These are phyloP conservation scores for Podaxis sp. DNA, from an alignment of 768 basidiomycete species.

Conservation along the genomic window DNA sequence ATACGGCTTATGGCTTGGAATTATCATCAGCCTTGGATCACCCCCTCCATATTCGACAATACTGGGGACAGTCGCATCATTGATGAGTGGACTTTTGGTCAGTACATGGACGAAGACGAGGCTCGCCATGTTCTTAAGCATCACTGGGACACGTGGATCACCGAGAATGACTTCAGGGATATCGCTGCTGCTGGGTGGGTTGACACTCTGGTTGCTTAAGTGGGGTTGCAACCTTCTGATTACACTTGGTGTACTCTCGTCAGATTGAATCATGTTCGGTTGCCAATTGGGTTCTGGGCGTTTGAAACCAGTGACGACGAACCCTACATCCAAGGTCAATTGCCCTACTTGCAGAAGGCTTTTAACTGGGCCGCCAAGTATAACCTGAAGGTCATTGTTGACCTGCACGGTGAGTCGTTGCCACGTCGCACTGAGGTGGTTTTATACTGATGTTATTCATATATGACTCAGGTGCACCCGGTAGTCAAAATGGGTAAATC, in stretches of 20 bases:
- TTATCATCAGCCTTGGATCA: slow-evolving; percentile 60
- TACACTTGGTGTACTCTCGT: background rate
- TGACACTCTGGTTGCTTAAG: background rate
- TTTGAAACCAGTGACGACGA: slow-evolving; percentile 73
- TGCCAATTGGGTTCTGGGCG: slow-evolving; percentile 88
- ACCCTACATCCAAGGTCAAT: slow-evolving; percentile 73
- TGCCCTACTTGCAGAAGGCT: slow-evolving; percentile 61
- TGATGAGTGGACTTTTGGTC: slow-evolving; percentile 76
- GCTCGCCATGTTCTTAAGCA: slow-evolving; percentile 44
- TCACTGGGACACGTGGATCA: slow-evolving; percentile 83
- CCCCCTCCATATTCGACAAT: slow-evolving; percentile 65
- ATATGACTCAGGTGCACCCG: slow-evolving; percentile 52
- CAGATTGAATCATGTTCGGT: slow-evolving; percentile 75
- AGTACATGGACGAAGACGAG: slow-evolving; percentile 45
- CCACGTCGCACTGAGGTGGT: background rate
- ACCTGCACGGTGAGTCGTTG: slow-evolving; percentile 48
- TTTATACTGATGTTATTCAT: background rate
- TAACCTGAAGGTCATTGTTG: slow-evolving; percentile 76
- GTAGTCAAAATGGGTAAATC: slow-evolving; percentile 48
- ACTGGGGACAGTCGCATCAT: slow-evolving; percentile 57
- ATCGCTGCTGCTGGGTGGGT: slow-evolving; percentile 72
- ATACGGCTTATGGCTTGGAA: background rate
- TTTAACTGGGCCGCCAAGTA: slow-evolving; percentile 62
- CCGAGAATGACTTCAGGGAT: slow-evolving; percentile 66
- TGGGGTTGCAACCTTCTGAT: background rate